phyloP scores from a whole-genome alignment of 139 green algal genomes.

The Diplosphaera chodatii region DNA sequence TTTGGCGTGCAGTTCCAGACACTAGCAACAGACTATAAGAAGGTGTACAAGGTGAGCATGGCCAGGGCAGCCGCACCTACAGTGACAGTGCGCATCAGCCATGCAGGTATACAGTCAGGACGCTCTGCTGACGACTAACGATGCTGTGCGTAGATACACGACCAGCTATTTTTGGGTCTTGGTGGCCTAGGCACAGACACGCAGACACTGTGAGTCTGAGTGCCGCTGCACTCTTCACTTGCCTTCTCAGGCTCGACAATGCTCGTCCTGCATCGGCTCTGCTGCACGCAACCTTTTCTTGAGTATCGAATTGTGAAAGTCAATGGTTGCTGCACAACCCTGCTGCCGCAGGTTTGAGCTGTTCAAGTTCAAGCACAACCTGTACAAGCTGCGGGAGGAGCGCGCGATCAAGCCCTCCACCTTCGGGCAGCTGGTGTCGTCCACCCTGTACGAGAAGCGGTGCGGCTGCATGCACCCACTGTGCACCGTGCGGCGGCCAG shows the following conservation, averaged over 20 bases:
- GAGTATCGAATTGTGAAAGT: too few species aligned
- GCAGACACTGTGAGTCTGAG: constrained; percentile 83
- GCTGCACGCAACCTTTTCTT: too few species aligned
- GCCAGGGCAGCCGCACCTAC: too few species aligned
- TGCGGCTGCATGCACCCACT: background rate
- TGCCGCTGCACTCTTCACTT: too few species aligned
- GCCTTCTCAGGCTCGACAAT: too few species aligned
- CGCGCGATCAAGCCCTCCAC: constrained; percentile 92
- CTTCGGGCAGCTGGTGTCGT: constrained; percentile 88
- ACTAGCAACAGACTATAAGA: constrained; percentile 91
- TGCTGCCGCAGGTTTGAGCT: constrained; percentile 41
- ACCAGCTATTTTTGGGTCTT: constrained; percentile 90
- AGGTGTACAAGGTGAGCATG: constrained; percentile 79
- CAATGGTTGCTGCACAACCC: too few species aligned
- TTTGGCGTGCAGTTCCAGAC: constrained; percentile 97
- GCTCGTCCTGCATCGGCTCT: too few species aligned
- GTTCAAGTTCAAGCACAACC: constrained; percentile 92
- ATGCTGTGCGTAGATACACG: too few species aligned
- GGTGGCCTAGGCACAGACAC: constrained; percentile 89
- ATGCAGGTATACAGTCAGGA: too few species aligned
- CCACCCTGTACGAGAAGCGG: constrained; percentile 29
- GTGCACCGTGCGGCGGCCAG: too few species aligned
- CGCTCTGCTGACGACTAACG: too few species aligned
- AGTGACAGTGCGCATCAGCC: too few species aligned
- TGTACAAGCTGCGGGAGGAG: constrained; percentile 97